Base-by-base conservation (phyloP, 768 basidiomycete genomes). In the Hirschioporus abietinus region DNA sequence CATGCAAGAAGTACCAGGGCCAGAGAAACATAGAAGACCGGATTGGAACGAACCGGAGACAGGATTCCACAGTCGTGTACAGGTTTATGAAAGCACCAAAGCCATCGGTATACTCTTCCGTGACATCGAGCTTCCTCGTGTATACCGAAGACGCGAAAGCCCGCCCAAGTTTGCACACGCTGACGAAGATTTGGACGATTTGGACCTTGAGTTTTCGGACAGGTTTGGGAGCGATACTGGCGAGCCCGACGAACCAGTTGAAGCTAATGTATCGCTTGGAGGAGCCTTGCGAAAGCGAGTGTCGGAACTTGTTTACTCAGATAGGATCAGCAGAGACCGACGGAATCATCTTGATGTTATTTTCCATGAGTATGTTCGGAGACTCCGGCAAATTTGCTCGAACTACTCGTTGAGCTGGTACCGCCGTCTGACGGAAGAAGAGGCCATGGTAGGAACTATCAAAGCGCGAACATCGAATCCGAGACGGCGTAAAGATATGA, bases 31-130 rank as follows among this genome's bases (percentile, higher is more conserved):
- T 65, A 65, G n/a, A 66, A 82, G 75, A 69, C 89, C 88, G 9
- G 88, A 90, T 72, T 90, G 88, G 88, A 79, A 81, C 71, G 88
- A 86, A 1, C 87, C 86, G 20, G 88, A 90, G 74, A 87, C 82
- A 0, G 72, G 76, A 20, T 74, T 76, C 35, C 10, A 71, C n/a
- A 58, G 24, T 10, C 4, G 63, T 0, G 36, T 24, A 3, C 64
- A 70, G 0, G 86, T 80, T 73, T 91, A 91, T 70, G 42, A 69
- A 61, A 90, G 89, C 70, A 10, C 71, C 0, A 74, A 79, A 26
- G 86, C 86, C 0, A 85, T 92, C 57, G 90, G 90, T 1, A 75
- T 77, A 64, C 80, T 92, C 12, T 91, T 84, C 71, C 82, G 90
- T 63, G 83, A 68, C 1, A 86, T 92, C 70, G 78, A 86, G 18